A percentile compares a stretch with the other conserved stretches of the same genome.
Evolutionary conservation across 805 yeast genomes (phyloP).

Genomic region (Diddensiella caesifluorescens): DNA sequence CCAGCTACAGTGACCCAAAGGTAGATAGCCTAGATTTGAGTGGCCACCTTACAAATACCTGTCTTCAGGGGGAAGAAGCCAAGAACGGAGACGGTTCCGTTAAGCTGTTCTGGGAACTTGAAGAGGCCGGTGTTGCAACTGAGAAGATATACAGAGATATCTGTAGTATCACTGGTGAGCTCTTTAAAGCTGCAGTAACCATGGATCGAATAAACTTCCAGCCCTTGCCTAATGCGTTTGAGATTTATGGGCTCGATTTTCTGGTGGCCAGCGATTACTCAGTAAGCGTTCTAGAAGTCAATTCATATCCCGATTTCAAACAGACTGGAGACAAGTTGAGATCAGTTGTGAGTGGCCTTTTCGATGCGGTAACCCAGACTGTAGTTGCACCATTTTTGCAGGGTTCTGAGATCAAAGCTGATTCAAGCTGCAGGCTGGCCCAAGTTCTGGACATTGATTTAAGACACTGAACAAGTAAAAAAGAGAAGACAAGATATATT

Average conservation of each 20-base stretch:
- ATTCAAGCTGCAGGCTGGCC: neutral
- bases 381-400: slow-evolving; percentile 43
- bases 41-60: slow-evolving; percentile 91
- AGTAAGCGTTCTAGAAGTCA: slow-evolving; percentile 73
- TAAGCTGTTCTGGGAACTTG: slow-evolving; percentile 55
- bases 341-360: slow-evolving; percentile 61
- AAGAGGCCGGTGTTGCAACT: too few relatives aligned
- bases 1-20: slow-evolving; percentile 39
- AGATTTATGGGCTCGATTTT: slow-evolving; percentile 85
- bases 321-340: slow-evolving; percentile 84
- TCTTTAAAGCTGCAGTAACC: slow-evolving; percentile 73
- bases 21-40: slow-evolving; percentile 38
- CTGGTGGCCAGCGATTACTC: slow-evolving; percentile 47
- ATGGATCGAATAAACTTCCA: slow-evolving; percentile 83
- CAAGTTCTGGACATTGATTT: neutral
- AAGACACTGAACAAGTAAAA: neutral
- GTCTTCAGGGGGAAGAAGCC: slow-evolving; percentile 58
- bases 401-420: neutral
- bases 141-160: slow-evolving; percentile 48
- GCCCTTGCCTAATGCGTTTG: slow-evolving; percentile 76
- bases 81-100: slow-evolving; percentile 41
- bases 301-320: slow-evolving; percentile 93
- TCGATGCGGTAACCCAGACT: slow-evolving; percentile 48
- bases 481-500: neutral
- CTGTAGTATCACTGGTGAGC: slow-evolving; percentile 56